A percentile compares a stretch with the other conserved stretches of the same genome.
Conservation (phyloP, 257 asterid species). For the Solanum gracilifrons region DNA sequence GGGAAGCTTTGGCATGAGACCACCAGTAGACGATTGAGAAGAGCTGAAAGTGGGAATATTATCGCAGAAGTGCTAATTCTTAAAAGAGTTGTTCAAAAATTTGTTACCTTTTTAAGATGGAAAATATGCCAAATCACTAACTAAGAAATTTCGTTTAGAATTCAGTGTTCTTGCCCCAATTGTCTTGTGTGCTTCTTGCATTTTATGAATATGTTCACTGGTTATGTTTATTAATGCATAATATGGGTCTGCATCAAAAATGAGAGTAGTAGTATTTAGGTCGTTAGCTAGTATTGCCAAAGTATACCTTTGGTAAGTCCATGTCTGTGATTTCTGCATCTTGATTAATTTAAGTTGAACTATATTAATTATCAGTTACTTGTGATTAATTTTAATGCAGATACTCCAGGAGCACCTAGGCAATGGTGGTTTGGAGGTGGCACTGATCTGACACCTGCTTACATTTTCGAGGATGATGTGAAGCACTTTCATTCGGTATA, state of each 20-base stretch:
- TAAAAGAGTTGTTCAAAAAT: not conserved
- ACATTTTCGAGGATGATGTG: constrained; percentile 92
- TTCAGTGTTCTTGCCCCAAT: not conserved
- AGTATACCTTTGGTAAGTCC: not conserved
- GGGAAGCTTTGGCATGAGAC: not conserved
- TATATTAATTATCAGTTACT: not conserved
- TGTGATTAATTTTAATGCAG: constrained; percentile 30
- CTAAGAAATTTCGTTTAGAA: not conserved
- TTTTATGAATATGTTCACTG: not conserved
- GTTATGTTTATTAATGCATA: not conserved
- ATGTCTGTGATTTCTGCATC: not conserved
- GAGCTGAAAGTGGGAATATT: not conserved
- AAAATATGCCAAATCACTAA: not conserved
- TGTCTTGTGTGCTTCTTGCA: not conserved
- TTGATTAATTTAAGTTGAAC: not conserved
- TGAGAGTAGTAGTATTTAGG: not conserved
- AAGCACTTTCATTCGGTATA: constrained; percentile 89
- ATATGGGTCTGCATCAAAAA: not conserved
- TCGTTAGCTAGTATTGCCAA: not conserved
- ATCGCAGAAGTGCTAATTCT: not conserved
- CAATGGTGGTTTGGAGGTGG: constrained; percentile 99
- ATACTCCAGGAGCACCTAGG: constrained; percentile 89
- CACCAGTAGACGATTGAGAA: not conserved
- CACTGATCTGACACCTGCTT: constrained; percentile 94
- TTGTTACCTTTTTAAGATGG: not conserved